Evolutionary conservation across 2,329 filamentous ascomycete genomes (phyloP), one percentile per base, ranked within the genome.

Genomic region (Colletotrichum sp.): DNA sequence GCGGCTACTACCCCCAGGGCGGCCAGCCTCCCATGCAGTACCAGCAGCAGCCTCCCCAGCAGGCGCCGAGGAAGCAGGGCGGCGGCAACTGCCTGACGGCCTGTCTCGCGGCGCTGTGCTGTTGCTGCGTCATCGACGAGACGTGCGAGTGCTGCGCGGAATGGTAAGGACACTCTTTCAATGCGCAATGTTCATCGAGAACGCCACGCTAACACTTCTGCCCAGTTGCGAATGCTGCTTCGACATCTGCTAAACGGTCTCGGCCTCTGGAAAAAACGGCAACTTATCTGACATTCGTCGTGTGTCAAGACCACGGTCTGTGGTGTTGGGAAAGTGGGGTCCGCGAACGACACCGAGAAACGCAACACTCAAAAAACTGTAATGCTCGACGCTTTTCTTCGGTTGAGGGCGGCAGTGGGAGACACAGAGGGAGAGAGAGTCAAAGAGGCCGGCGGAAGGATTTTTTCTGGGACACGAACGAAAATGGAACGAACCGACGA

Each of bases 121-220:
- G 87, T 81, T 90, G 88, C 81, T 90, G 87, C 77, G 85, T 87
- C 70, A 83, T 85, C 59, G 88, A 90, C 72, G 88, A 89, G 78
- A 85, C 84, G 34, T 90, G 88, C 81, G 88, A 90, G 79, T 87
- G 86, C 78, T 90, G 77, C 55, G 77, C 76, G 18, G 77, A 78
- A 52, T 78, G 88, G 86, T 85, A 84, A 82, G 84, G 15, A 59
- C 60, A 39, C 2, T 21, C 59, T 30, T 30, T n/a, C 28, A 32
- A 0, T n/a, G 21, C 62, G 21, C 24, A 12, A 30, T 24, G 10
- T 0, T 5, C 26, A 64, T 52, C 26, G n/a, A 13, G 16, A n/a
- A 18, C 24, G 12, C 15, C 59, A 57, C 52, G 21, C 66, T 79
- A 59, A 78, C 71, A 12, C 36, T 24, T 16, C 2, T 71, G 18